phyloP scores from a whole-genome alignment of 2,329 filamentous ascomycete species.

The Exophiala sideris region DNA sequence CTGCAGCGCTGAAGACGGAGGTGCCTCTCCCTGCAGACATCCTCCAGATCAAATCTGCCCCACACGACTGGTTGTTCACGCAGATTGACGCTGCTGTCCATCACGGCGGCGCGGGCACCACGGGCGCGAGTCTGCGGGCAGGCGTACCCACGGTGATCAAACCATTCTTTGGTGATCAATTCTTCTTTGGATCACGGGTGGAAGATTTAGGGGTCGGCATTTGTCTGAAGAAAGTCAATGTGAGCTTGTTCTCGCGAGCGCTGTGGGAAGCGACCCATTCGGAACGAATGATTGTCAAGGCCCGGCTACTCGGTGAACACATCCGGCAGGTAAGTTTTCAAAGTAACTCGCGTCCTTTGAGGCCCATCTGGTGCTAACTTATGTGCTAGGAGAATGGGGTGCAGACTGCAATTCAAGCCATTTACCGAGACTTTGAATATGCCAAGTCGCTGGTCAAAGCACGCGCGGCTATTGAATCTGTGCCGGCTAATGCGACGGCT shows the following conservation, averaged over 20 bases:
- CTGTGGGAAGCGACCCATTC: constrained; percentile 90
- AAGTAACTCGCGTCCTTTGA: constrained; percentile 2
- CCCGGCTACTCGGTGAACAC: constrained; percentile 73
- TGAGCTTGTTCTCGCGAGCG: constrained; percentile 77
- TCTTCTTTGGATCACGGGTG: constrained; percentile 86
- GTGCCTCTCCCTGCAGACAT: constrained; percentile 76
- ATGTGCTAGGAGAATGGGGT: constrained; percentile 75
- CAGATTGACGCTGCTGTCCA: constrained; percentile 94
- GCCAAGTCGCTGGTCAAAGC: constrained; percentile 78
- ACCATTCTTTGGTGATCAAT: constrained; percentile 97
- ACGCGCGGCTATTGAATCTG: constrained; percentile 33
- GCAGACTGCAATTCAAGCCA: constrained; percentile 81
- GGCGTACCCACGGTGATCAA: constrained; percentile 92
- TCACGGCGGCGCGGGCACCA: constrained; percentile 92
- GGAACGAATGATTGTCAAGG: constrained; percentile 87
- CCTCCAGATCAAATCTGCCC: constrained; percentile 80
- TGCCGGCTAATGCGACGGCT: constrained; percentile 28
- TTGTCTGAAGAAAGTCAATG: constrained; percentile 82
- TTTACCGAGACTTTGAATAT: constrained; percentile 94
- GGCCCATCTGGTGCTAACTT: constrained; percentile 26
- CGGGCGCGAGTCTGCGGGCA: constrained; percentile 84
- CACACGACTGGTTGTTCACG: constrained; percentile 93
- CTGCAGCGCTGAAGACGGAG: constrained; percentile 58
- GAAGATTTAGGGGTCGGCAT: constrained; percentile 93
- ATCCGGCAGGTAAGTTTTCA: constrained; percentile 70